Conservation (phyloP, 129 eudicot species). For the Lactuca saligna region DNA sequence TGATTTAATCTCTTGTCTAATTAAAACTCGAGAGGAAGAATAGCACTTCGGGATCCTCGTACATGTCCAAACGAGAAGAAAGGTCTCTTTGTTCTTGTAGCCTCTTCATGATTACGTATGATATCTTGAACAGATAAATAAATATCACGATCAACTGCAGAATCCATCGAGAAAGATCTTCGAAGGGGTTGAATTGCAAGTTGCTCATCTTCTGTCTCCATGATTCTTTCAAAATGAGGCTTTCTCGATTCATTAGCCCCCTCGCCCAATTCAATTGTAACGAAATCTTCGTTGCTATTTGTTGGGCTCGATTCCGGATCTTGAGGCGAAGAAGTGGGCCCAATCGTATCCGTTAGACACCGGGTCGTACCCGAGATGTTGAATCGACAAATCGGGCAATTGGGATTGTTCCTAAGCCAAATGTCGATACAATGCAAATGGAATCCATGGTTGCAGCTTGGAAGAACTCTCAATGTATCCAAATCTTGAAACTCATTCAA, state of each 20-base stretch:
- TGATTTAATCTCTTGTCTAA: slow-evolving; percentile 10
- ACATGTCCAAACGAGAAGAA: slow-evolving; percentile 75
- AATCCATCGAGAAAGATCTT: slow-evolving; percentile 94
- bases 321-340: slow-evolving; percentile 78
- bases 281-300: slow-evolving; percentile 57
- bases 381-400: slow-evolving; percentile 85
- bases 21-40: slow-evolving; percentile 56
- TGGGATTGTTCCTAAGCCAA: slow-evolving; percentile 81
- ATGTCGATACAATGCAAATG: slow-evolving; percentile 88
- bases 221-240: slow-evolving; percentile 39
- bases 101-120: slow-evolving; percentile 53
- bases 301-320: slow-evolving; percentile 39
- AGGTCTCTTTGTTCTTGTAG: slow-evolving; percentile 56
- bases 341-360: slow-evolving; percentile 45
- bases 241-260: slow-evolving; percentile 44
- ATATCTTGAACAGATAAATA: slow-evolving; percentile 65
- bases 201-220: slow-evolving; percentile 52
- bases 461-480: slow-evolving; percentile 71
- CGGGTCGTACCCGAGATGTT: slow-evolving; percentile 56
- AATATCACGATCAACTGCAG: slow-evolving; percentile 63
- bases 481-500: slow-evolving; percentile 74
- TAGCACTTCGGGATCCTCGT: slow-evolving; percentile 67
- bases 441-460: slow-evolving; percentile 77
- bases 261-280: slow-evolving; percentile 67
- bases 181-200: slow-evolving; percentile 51